Base-by-base conservation (phyloP, 2,329 filamentous ascomycete genomes). In the Fusarium kyushuense region DNA sequence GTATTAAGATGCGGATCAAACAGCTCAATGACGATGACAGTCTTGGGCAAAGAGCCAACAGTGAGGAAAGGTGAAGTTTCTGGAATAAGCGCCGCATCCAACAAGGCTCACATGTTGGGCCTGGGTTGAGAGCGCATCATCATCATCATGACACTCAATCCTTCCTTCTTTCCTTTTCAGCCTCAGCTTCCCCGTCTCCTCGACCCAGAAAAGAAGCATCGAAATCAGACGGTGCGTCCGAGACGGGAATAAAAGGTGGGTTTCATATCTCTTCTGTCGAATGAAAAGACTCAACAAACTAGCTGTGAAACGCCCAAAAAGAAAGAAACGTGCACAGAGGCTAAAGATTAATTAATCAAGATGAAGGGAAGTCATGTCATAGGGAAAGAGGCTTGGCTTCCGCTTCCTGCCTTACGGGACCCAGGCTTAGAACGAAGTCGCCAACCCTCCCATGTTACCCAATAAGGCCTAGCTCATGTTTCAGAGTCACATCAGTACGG, bases 251-350 rank as follows among this genome's bases (percentile, higher is more conserved):
- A 43, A 61, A 43, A 61, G 61, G 52, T 57, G 65, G 65, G n/a
- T 25, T 64, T 10, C 21, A 35, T 17, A 23, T 27, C 16, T 25
- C 11, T 25, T 51, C 17, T 23, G 3, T 14, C 56, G 36, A 63
- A 63, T 58, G 10, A 19, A 32, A 35, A 30, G 17, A 8, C 21
- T 35, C 8, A 8, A 19, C 23, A 29, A 52, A 9, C 5, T 35
- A 54, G 21, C 25, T 25, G 49, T 58, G 66, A 69, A 67, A 69
- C 61, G n/a, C 21, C 17, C n/a, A 48, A 53, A 69, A 71, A 60
- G 38, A 56, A 63, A 62, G 46, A 57, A 58, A 59, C 64, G 54
- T 21, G 45, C 53, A 55, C 60, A 32, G 60, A 58, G 35, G 32
- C 42, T 45, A n/a, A 62, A 46, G 30, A 58, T 53, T 56, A 46